Base-by-base conservation (phyloP, 208 protist genomes). In the Crithidia bombi region DNA sequence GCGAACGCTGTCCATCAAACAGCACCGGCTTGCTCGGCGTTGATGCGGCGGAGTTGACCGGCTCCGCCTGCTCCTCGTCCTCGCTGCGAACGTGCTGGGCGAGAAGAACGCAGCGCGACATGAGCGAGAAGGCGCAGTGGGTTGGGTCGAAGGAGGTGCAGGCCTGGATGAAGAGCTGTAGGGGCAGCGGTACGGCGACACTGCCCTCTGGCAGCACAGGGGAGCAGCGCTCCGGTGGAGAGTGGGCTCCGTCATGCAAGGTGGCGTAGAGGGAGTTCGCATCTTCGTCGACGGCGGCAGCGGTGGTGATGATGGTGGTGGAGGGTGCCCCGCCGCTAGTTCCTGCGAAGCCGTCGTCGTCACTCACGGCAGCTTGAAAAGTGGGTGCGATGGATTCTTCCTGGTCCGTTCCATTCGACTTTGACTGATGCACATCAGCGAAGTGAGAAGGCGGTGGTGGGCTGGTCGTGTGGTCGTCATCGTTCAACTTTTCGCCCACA, bases 101-200 rank as follows among this genome's bases (percentile, higher is more conserved):
- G 23, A 81, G 43, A 4, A 91, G 11, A 12, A 87, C 57, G 46
- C 88, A 93, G 9, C 88, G 80, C 1, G 84, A 90, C 62, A 93
- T 77, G 41, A 87, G 64, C 12, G 74, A 68, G 49, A 91, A 76
- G 21, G 88, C 88, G 64, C 85, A 90, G n/a, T 65, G 62, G 15
- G 88, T 90, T 0, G 85, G 83, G 47, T 84, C 78, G 15, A 86
- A 72, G 0, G 77, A 70, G 35, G 81, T 39, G 47, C 85, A 82
- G 9, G 85, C 79, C 30, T 78, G 83, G 30, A 90, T 55, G 38
- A 93, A 93, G 17, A 82, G 30, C 9, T 63, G 69, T 23, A 93
- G 33, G 1, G 71, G 78, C 49, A 86, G 64, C 3, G 82, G 67
- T 10, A 66, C 39, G 15, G 55, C 68, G 19, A 70, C 21, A n/a